A percentile compares a stretch with the other conserved stretches of the same genome.
These are phyloP conservation scores for Brassica juncea DNA, from an alignment of 345 rosid genomes.

Conservation along the genomic window DNA sequence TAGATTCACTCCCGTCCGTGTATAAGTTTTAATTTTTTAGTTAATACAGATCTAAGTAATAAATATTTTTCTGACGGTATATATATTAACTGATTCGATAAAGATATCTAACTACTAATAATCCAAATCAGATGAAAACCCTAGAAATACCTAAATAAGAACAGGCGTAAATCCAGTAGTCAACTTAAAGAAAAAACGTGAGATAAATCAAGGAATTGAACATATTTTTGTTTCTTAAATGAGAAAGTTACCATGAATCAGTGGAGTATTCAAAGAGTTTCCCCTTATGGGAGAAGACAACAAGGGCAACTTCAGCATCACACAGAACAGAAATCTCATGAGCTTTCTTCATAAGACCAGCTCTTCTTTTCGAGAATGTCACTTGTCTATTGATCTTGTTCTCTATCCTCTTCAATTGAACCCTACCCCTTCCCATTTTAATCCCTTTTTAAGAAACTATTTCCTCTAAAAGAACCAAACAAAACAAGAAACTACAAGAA, in stretches of 20 bases:
- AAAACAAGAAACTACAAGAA: conserved; percentile 34
- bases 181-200: background rate
- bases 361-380: conserved; percentile 4
- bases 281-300: conserved; percentile 78
- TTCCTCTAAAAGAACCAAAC: conserved; percentile 46
- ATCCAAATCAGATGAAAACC: conserved; percentile 15
- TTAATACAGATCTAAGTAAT: background rate
- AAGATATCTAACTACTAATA: background rate
- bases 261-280: conserved; percentile 74
- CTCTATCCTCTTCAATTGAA: conserved; percentile 82
- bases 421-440: conserved; percentile 81
- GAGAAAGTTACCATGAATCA: conserved; percentile 52
- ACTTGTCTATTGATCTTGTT: conserved; percentile 51
- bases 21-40: background rate
- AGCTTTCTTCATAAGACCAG: conserved; percentile 2
- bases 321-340: conserved; percentile 1
- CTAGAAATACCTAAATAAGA: conserved; percentile 21
- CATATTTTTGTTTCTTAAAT: background rate
- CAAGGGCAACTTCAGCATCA: conserved; percentile 53
- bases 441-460: background rate
- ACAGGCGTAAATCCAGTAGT: conserved; percentile 33
- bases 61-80: background rate
- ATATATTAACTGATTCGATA: conserved; percentile 5
- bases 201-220: background rate
- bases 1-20: background rate